A percentile compares a stretch with the other conserved stretches of the same genome.
Conservation (phyloP, 2,329 filamentous ascomycete species). For the Colletotrichum sp. region DNA sequence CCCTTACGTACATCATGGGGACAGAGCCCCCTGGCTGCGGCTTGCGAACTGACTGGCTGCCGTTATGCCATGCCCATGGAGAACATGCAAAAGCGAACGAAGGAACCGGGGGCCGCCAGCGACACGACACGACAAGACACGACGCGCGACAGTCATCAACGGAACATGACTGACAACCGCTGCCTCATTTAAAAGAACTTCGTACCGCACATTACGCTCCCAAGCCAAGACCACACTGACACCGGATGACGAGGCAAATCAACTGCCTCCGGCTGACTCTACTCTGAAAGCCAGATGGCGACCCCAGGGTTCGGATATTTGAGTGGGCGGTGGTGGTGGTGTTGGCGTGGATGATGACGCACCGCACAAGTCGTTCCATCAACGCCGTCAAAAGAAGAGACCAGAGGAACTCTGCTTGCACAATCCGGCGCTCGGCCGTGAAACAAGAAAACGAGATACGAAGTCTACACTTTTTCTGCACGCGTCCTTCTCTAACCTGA, state of each 20-base stretch:
- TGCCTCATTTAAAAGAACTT: not conserved
- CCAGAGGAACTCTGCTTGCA: not conserved
- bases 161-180: not conserved
- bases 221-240: not conserved
- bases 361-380: not conserved
- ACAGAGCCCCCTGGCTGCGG: not conserved
- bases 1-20: not conserved
- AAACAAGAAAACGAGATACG: conserved; percentile 7
- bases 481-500: conserved; percentile 4
- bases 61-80: not conserved
- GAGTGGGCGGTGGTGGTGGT: conserved; percentile 5
- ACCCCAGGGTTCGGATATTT: conserved; percentile 12
- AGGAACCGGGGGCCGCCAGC: not conserved
- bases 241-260: not conserved
- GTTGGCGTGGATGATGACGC: not conserved
- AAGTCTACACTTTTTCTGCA: not conserved
- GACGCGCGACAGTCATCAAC: not conserved
- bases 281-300: not conserved
- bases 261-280: not conserved
- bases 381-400: not conserved
- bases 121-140: not conserved
- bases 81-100: not conserved
- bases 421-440: not conserved
- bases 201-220: not conserved
- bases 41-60: not conserved